These are phyloP conservation scores for Arthrobotrys pseudoclavata DNA, from an alignment of 2,329 filamentous ascomycete genomes.

Conservation along the genomic window DNA sequence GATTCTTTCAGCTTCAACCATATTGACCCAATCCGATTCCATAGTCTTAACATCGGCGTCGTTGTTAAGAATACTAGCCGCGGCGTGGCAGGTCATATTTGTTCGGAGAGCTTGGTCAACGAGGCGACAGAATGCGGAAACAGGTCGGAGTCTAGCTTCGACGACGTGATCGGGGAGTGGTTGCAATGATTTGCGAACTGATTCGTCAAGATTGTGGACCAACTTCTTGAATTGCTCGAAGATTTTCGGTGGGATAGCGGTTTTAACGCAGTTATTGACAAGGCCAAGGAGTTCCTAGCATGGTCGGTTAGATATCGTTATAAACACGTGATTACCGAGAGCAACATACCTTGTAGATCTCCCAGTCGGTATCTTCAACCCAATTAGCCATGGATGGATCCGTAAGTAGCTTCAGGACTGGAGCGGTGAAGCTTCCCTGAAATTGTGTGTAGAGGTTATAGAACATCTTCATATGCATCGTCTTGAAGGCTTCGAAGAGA, in stretches of 20 bases:
- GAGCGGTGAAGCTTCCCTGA: constrained; percentile 94
- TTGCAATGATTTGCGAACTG: constrained; percentile 87
- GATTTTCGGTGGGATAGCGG: constrained; percentile 89
- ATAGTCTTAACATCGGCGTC: constrained; percentile 92
- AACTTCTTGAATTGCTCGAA: constrained; percentile 89
- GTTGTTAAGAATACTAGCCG: constrained; percentile 90
- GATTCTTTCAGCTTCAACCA: constrained; percentile 72
- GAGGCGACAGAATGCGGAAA: constrained; percentile 87
- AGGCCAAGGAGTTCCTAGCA: constrained; percentile 86
- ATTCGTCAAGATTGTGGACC: constrained; percentile 81
- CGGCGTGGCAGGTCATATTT: constrained; percentile 92
- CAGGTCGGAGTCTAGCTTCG: constrained; percentile 87
- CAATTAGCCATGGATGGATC: constrained; percentile 85
- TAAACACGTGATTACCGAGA: constrained; percentile 11
- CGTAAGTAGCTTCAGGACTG: constrained; percentile 90
- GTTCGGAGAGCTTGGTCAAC: constrained; percentile 89
- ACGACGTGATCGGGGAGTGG: constrained; percentile 87
- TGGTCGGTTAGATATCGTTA: constrained; percentile 6
- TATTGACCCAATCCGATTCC: constrained; percentile 88
- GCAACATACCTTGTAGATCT: constrained; percentile 79
- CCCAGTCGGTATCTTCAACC: constrained; percentile 95
- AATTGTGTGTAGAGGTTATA: constrained; percentile 96
- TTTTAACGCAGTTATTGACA: constrained; percentile 86
- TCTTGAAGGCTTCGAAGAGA: constrained; percentile 92
- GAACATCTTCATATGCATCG: constrained; percentile 96